phyloP scores from a whole-genome alignment of 345 rosid species.

The Sonneratia caseolaris region DNA sequence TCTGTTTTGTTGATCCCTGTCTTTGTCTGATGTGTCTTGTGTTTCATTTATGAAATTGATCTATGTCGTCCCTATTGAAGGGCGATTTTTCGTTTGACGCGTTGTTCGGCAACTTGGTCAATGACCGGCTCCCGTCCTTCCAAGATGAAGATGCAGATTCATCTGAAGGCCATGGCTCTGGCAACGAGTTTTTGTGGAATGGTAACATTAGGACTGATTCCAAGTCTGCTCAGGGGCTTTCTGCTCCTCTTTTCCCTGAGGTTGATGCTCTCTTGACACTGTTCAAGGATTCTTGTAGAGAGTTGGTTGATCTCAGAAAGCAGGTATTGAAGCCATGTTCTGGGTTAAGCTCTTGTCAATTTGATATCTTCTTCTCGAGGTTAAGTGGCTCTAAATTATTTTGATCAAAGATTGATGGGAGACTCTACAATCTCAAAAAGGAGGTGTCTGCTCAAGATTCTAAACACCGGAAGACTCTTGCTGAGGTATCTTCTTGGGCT shows the following conservation, averaged over 20 bases:
- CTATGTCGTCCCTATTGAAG: slow-evolving; percentile 19
- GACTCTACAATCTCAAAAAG: slow-evolving; percentile 73
- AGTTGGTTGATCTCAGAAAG: slow-evolving; percentile 79
- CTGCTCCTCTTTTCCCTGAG: slow-evolving; percentile 87
- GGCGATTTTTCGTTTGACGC: slow-evolving; percentile 98
- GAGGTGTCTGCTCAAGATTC: slow-evolving; percentile 89
- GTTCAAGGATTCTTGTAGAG: slow-evolving; percentile 80
- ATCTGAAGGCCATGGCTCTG: slow-evolving; percentile 52
- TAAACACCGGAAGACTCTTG: slow-evolving; percentile 85
- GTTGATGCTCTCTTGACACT: slow-evolving; percentile 78
- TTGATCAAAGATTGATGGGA: slow-evolving; percentile 73
- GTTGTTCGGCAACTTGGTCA: slow-evolving; percentile 83
- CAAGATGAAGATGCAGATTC: slow-evolving; percentile 73
- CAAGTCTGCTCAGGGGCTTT: slow-evolving; percentile 35
- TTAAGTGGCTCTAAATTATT: background rate
- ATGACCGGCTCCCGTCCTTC: slow-evolving; percentile 71
- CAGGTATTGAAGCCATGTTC: slow-evolving; percentile 39
- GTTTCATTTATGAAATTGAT: background rate
- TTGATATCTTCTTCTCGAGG: background rate
- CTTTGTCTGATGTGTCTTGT: background rate
- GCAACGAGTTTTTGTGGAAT: slow-evolving; percentile 54
- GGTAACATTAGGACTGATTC: slow-evolving; percentile 63
- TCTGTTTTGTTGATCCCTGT: background rate
- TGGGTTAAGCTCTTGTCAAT: background rate
- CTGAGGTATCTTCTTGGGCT: slow-evolving; percentile 50